Conservation (phyloP, 2,329 filamentous ascomycete species). For the Fusarium acutatum region DNA sequence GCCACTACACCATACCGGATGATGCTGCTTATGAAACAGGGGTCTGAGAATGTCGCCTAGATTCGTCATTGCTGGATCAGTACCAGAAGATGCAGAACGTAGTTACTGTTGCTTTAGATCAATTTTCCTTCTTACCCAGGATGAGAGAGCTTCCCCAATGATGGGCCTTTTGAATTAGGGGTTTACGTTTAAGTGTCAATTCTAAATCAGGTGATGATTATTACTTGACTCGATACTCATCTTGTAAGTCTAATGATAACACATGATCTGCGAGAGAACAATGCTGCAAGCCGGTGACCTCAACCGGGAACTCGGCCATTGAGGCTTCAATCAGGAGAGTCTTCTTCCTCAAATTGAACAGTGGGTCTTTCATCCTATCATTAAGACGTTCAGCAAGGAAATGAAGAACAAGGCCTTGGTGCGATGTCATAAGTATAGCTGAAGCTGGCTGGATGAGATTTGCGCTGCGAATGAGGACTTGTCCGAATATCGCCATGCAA, state of each 20-base stretch:
- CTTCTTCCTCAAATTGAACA: not conserved
- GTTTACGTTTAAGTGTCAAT: too few species aligned
- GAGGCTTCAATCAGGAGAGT: not conserved
- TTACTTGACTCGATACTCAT: too few species aligned
- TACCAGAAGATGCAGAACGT: not conserved
- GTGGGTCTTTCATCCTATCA: not conserved
- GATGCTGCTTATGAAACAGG: not conserved
- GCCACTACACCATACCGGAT: conserved; percentile 48
- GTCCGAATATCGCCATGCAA: not conserved
- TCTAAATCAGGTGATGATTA: not conserved
- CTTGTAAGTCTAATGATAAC: not conserved
- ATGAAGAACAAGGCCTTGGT: not conserved
- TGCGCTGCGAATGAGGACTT: not conserved
- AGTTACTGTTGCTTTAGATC: not conserved
- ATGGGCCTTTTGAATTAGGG: not conserved
- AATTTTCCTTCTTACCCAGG: not conserved
- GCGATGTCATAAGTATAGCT: not conserved
- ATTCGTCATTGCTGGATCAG: not conserved
- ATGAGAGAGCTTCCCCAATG: not conserved
- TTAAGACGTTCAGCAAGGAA: not conserved
- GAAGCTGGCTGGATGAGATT: not conserved
- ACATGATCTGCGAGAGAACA: not conserved
- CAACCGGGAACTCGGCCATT: not conserved
- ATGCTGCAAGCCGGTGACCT: not conserved
- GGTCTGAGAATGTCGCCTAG: fast-evolving